These are phyloP conservation scores for Glaciozyma martinii DNA, from an alignment of 768 basidiomycete species.

Conservation along the genomic window DNA sequence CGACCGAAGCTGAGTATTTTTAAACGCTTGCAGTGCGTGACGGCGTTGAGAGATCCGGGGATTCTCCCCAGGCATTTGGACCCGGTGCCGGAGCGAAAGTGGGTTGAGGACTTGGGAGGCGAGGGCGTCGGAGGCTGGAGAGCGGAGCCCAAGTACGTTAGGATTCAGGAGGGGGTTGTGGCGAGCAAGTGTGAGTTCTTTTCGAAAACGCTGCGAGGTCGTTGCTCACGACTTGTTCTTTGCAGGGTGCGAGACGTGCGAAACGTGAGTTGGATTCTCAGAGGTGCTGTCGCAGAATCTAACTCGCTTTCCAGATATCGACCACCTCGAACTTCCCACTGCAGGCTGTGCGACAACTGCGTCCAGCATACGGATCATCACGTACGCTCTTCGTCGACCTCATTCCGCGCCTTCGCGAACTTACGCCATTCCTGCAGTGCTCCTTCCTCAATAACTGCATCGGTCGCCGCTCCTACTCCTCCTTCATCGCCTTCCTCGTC, in stretches of 20 bases:
- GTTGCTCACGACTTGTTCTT: neutral
- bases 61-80: slow-evolving; percentile 83
- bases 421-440: slow-evolving; percentile 35
- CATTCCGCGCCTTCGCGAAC: slow-evolving; percentile 49
- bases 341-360: slow-evolving; percentile 96
- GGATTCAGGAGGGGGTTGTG: slow-evolving; percentile 56
- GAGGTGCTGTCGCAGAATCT: too few relatives aligned
- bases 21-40: slow-evolving; percentile 8
- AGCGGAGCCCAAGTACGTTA: slow-evolving; percentile 42
- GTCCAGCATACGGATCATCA: slow-evolving; percentile 93
- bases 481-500: slow-evolving; percentile 79
- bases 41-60: slow-evolving; percentile 69
- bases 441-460: slow-evolving; percentile 73
- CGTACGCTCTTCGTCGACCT: slow-evolving; percentile 40
- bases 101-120: neutral
- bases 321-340: slow-evolving; percentile 89
- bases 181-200: slow-evolving; percentile 31
- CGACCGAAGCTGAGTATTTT: neutral
- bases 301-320: slow-evolving; percentile 48
- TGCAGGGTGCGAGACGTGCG: slow-evolving; percentile 77
- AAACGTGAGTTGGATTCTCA: slow-evolving; percentile 41
- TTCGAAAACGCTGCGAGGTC: too few relatives aligned
- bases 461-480: slow-evolving; percentile 85
- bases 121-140: slow-evolving; percentile 48
- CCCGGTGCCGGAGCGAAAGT: slow-evolving; percentile 47